Conservation (phyloP, 2,329 filamentous ascomycete genomes). For the Scedosporium minutisporum region DNA sequence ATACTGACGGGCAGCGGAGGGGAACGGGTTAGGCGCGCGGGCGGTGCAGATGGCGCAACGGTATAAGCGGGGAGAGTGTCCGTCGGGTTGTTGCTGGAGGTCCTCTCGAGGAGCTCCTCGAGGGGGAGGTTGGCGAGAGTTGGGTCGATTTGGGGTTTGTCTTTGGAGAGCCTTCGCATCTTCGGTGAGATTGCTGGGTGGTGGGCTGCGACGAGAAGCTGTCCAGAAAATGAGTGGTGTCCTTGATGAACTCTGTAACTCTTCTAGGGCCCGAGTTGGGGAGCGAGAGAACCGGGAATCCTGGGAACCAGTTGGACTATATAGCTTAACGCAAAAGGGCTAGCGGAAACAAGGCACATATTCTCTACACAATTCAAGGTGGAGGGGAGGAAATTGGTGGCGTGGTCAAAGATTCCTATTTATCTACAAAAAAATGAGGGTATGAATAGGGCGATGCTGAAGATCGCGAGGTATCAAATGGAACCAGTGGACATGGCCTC, state of each 20-base stretch:
- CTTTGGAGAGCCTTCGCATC: not conserved
- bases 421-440: too few species aligned
- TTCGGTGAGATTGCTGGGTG: not conserved
- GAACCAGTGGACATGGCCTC: too few species aligned
- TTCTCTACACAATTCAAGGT: not conserved
- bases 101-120: not conserved
- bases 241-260: too few species aligned
- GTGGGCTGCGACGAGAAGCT: not conserved
- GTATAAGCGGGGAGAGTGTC: constrained; percentile 1
- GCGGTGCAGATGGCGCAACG: not conserved
- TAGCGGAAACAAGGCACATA: not conserved
- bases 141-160: not conserved
- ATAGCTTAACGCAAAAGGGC: not conserved
- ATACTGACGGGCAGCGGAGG: not conserved
- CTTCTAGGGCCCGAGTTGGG: too few species aligned
- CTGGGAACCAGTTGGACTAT: not conserved
- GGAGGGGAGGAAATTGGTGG: too few species aligned
- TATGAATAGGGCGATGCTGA: too few species aligned
- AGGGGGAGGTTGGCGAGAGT: not conserved
- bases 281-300: too few species aligned
- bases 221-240: too few species aligned
- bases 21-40: not conserved
- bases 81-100: not conserved
- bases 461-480: too few species aligned
- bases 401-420: too few species aligned